Percentiles rank a stretch among this genome's conserved stretches.
These are phyloP conservation scores for Russula compacta DNA, from an alignment of 768 basidiomycete genomes.

Conservation along the genomic window DNA sequence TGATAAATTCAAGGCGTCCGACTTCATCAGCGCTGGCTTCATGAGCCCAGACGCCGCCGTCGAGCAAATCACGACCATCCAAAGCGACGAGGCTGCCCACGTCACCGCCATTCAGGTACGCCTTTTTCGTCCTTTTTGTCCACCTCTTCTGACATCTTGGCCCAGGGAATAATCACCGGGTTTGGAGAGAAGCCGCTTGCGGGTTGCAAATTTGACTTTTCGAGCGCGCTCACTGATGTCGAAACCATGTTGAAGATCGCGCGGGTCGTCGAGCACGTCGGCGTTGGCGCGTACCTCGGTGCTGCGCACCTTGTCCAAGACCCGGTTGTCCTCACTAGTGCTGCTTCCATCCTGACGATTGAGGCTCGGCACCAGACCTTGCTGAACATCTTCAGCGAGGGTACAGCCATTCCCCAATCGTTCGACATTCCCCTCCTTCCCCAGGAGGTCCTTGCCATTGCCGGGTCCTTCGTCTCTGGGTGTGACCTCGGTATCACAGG, in stretches of 20 bases:
- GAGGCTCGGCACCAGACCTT: slow-evolving; percentile 81
- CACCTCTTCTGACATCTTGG: background rate
- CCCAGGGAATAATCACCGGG: slow-evolving; percentile 39
- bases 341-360: slow-evolving; percentile 64
- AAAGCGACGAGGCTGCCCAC: slow-evolving; percentile 55
- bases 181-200: slow-evolving; percentile 47
- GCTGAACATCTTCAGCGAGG: slow-evolving; percentile 59
- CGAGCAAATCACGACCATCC: slow-evolving; percentile 53
- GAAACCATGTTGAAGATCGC: slow-evolving; percentile 61
- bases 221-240: slow-evolving; percentile 51
- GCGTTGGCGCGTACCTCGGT: slow-evolving; percentile 70
- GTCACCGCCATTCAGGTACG: slow-evolving; percentile 43
- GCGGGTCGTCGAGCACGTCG: slow-evolving; percentile 67
- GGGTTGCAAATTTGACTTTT: slow-evolving; percentile 63
- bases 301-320: slow-evolving; percentile 55
- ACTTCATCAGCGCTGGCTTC: slow-evolving; percentile 63
- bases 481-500: slow-evolving; percentile 54
- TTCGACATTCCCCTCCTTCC: slow-evolving; percentile 72
- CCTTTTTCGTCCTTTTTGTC: background rate
- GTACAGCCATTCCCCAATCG: slow-evolving; percentile 50
- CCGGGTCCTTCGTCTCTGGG: slow-evolving; percentile 56
- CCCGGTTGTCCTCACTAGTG: slow-evolving; percentile 51
- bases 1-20: slow-evolving; percentile 53
- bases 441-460: slow-evolving; percentile 61
- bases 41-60: slow-evolving; percentile 41